phyloP scores from a whole-genome alignment of 768 basidiomycete species.

The Chalciporus chontae region DNA sequence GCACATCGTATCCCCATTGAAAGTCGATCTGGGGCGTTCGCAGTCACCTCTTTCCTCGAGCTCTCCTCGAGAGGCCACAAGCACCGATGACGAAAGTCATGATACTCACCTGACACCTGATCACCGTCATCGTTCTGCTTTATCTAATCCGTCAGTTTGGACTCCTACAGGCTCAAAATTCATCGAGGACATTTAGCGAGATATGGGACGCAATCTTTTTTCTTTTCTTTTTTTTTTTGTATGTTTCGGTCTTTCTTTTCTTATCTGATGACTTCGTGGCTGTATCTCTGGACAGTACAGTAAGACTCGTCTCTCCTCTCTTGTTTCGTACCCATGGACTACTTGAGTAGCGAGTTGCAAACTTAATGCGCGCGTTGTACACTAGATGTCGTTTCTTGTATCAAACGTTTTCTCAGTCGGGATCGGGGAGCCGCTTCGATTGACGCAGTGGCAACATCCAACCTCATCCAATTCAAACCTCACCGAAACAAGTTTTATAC shows the following conservation, averaged over 20 bases:
- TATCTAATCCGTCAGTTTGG: constrained; percentile 30
- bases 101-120: constrained; percentile 7
- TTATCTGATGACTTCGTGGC: neutral
- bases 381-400: neutral
- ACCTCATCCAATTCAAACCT: too few relatives aligned
- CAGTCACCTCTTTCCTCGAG: constrained; percentile 31
- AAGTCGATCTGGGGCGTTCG: constrained; percentile 15
- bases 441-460: too few relatives aligned
- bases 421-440: too few relatives aligned
- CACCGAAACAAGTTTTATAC: too few relatives aligned
- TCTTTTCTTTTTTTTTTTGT: neutral
- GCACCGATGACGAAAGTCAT: constrained; percentile 8
- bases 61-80: constrained; percentile 20
- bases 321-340: neutral
- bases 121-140: constrained; percentile 19
- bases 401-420: neutral
- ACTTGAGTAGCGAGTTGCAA: neutral
- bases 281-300: neutral
- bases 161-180: constrained; percentile 51
- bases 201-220: neutral
- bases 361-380: neutral
- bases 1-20: constrained; percentile 2
- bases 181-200: constrained; percentile 35
- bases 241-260: neutral
- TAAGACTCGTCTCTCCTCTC: neutral